Evolutionary conservation across 768 basidiomycete genomes (phyloP).

Genomic region (Rubroboletus satanas): DNA sequence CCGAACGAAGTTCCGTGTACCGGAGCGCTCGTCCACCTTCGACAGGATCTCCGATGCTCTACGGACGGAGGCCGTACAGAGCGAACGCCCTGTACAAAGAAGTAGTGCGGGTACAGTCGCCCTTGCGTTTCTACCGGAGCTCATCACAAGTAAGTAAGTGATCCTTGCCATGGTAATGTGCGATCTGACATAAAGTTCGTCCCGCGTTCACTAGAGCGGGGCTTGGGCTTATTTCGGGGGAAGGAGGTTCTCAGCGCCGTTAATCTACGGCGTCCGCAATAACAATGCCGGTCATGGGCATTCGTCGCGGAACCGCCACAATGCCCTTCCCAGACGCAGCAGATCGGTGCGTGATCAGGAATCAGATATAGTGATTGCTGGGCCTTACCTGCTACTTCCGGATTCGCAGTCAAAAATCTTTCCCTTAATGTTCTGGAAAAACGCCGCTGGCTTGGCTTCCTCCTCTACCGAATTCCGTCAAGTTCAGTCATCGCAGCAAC

Average conservation of each 20-base stretch:
- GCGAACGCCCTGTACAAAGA: neutral
- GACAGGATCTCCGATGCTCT: conserved; percentile 12
- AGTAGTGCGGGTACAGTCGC: neutral
- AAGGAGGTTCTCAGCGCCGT: conserved; percentile 12
- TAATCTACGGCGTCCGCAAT: conserved; percentile 23
- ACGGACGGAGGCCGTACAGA: conserved; percentile 6
- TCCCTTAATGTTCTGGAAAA: conserved; percentile 19
- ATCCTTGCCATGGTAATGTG: neutral
- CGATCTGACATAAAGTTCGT: conserved; percentile 2
- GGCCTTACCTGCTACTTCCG: conserved; percentile 24
- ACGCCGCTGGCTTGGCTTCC: conserved; percentile 22
- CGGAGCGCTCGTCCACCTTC: conserved; percentile 8
- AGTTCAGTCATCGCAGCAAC: neutral
- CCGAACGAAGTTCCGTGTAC: conserved; percentile 1
- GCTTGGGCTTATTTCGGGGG: conserved; percentile 8
- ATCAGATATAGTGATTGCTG: conserved; percentile 22
- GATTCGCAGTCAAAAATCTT: conserved; percentile 25
- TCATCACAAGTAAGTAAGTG: neutral
- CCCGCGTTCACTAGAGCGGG: conserved; percentile 2
- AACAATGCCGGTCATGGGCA: conserved; percentile 20
- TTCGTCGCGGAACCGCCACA: conserved; percentile 27
- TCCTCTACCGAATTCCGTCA: conserved; percentile 4
- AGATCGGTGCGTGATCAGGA: conserved; percentile 26
- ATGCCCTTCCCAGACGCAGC: conserved; percentile 21
- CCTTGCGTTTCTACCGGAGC: conserved; percentile 6